Percentiles rank a stretch among this genome's conserved stretches.
These are phyloP conservation scores for Claviceps sorghi DNA, from an alignment of 2,329 filamentous ascomycete species.

Conservation along the genomic window DNA sequence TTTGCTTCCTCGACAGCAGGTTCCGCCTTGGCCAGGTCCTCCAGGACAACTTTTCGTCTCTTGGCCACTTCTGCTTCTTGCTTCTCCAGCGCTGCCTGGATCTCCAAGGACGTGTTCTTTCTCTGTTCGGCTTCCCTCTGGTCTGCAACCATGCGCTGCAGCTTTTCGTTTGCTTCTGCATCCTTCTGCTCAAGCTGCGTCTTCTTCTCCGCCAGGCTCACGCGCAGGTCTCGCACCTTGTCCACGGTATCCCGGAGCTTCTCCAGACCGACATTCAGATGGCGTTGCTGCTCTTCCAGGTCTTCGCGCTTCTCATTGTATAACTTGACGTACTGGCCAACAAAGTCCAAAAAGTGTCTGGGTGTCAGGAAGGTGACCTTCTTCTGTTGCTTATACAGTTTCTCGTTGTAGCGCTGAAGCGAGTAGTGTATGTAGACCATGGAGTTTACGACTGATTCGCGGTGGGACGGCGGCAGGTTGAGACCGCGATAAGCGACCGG, in stretches of 20 bases:
- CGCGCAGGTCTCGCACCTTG: constrained; percentile 85
- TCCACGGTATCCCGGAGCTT: constrained; percentile 94
- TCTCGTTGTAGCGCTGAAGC: constrained; percentile 74
- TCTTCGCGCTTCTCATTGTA: constrained; percentile 98
- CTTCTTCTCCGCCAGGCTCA: constrained; percentile 88
- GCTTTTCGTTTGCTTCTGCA: constrained; percentile 88
- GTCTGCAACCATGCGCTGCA: constrained; percentile 93
- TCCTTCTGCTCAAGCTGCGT: constrained; percentile 86
- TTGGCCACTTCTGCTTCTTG: constrained; percentile 79
- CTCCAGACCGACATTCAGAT: constrained; percentile 95
- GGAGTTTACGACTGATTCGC: constrained; percentile 85
- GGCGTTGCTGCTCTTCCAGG: constrained; percentile 93
- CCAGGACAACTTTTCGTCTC: constrained; percentile 69
- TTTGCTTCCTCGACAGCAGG: constrained; percentile 86
- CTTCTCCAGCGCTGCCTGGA: constrained; percentile 72
- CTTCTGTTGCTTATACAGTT: constrained; percentile 80
- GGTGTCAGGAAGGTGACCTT: constrained; percentile 88
- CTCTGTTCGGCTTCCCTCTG: constrained; percentile 88
- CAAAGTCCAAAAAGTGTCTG: constrained; percentile 93
- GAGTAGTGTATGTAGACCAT: constrained; percentile 99
- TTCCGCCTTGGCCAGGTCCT: constrained; percentile 79
- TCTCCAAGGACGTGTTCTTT: constrained; percentile 74
- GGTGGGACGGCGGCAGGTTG: constrained; percentile 70
- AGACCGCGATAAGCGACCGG: constrained; percentile 85
- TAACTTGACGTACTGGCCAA: constrained; percentile 90